Percentiles rank a stretch among this genome's conserved stretches.
Evolutionary conservation across 2,329 filamentous ascomycete genomes (phyloP).

Genomic region (Xylariomycetidae sp.): DNA sequence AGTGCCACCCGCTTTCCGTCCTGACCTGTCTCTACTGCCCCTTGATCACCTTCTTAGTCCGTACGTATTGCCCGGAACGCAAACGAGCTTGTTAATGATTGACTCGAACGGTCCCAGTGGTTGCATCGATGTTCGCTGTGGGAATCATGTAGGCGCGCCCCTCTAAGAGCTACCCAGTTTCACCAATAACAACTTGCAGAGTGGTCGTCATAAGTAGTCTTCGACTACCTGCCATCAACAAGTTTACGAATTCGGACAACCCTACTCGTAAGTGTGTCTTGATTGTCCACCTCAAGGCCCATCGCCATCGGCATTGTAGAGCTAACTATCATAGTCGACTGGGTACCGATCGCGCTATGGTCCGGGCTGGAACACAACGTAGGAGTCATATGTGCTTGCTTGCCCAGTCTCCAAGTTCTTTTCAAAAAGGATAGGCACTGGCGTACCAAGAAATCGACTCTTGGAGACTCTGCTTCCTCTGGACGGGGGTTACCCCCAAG

Average conservation of each 20-base stretch:
- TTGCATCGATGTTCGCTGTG: conserved; percentile 5
- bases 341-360: conserved; percentile 8
- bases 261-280: conserved; percentile 5
- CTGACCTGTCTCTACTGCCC: too few species aligned
- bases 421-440: conserved; percentile 1
- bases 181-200: neutral
- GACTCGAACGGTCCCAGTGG: too few species aligned
- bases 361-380: conserved; percentile 5
- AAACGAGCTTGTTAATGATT: too few species aligned
- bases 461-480: too few species aligned
- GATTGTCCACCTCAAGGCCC: neutral
- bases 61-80: too few species aligned
- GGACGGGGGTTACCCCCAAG: too few species aligned
- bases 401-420: conserved; percentile 7
- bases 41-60: too few species aligned
- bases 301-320: neutral
- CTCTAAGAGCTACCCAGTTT: neutral
- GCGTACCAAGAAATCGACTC: neutral
- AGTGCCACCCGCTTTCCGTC: too few species aligned
- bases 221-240: conserved; percentile 5
- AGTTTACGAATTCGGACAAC: conserved; percentile 4
- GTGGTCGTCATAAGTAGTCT: conserved; percentile 6
- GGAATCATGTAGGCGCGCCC: conserved; percentile 5
- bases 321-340: conserved; percentile 6
- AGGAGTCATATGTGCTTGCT: conserved; percentile 9